phyloP scores from a whole-genome alignment of 192 early-diverging fungal species.

The Rhizophagus clarus region DNA sequence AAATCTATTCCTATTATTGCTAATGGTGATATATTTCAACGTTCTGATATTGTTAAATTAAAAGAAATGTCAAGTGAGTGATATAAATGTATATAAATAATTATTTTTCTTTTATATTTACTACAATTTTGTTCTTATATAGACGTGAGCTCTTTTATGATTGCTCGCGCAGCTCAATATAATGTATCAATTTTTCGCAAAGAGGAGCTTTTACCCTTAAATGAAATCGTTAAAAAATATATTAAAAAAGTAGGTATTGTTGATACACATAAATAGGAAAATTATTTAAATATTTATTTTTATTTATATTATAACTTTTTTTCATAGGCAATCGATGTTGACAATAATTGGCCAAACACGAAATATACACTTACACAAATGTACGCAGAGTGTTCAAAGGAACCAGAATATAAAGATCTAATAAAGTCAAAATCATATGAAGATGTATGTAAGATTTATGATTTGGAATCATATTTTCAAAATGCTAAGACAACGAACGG shows the following conservation, averaged over 20 bases:
- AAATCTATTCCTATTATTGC: slow-evolving; percentile 82
- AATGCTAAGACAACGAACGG: background rate
- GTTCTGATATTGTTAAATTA: slow-evolving; percentile 62
- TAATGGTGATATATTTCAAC: slow-evolving; percentile 86
- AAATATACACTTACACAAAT: slow-evolving; percentile 93
- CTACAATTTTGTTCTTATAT: slow-evolving; percentile 4
- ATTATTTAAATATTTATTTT: too few relatives aligned
- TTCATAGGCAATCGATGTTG: slow-evolving; percentile 57
- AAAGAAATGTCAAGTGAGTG: slow-evolving; percentile 58
- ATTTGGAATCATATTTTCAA: slow-evolving; percentile 11
- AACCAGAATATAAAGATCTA: slow-evolving; percentile 47
- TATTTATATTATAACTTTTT: background rate
- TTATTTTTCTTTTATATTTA: background rate
- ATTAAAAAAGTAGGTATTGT: slow-evolving; percentile 51
- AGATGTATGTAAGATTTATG: slow-evolving; percentile 53
- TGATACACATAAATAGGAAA: too few relatives aligned
- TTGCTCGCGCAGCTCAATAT: slow-evolving; percentile 82
- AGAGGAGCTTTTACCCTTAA: slow-evolving; percentile 55
- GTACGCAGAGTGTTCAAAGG: slow-evolving; percentile 63
- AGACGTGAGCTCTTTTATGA: slow-evolving; percentile 75
- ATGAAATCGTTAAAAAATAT: slow-evolving; percentile 68
- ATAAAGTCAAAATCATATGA: slow-evolving; percentile 53
- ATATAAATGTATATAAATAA: background rate
- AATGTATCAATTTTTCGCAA: slow-evolving; percentile 89
- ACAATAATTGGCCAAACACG: slow-evolving; percentile 81